Conservation (phyloP, 257 asterid genomes). For the Avicennia marina region DNA sequence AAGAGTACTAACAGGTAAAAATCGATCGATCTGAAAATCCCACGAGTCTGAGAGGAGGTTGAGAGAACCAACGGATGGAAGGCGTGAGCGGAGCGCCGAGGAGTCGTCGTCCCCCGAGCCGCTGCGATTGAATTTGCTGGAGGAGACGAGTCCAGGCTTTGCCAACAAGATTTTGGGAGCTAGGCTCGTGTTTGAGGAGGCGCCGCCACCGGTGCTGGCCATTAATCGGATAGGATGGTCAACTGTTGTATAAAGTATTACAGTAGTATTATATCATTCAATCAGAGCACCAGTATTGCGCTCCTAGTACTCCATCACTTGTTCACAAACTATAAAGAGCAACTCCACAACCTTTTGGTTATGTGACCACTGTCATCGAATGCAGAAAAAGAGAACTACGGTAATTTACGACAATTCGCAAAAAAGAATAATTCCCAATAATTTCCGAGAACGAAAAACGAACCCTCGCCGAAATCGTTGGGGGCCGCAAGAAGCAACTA, state of each 20-base stretch:
- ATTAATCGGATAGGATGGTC: constrained; percentile 20
- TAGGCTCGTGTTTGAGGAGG: constrained; percentile 32
- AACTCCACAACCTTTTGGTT: neutral
- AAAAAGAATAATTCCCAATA: no score
- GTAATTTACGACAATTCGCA: neutral
- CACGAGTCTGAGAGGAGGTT: constrained; percentile 83
- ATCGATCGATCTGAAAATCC: constrained; percentile 79
- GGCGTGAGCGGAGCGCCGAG: constrained; percentile 72
- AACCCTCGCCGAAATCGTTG: neutral
- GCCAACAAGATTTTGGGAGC: constrained; percentile 89
- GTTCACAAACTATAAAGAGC: neutral
- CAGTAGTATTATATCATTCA: neutral
- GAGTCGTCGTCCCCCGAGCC: constrained; percentile 70
- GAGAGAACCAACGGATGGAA: constrained; percentile 74
- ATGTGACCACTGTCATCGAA: neutral
- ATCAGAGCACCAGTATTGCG: neutral
- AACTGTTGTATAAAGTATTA: neutral
- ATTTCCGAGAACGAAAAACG: neutral
- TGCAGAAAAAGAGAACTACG: neutral
- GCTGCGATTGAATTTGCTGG: constrained; percentile 57
- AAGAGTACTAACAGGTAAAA: constrained; percentile 51
- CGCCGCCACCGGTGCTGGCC: constrained; percentile 38
- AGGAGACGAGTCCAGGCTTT: constrained; percentile 77
- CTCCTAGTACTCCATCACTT: no score
- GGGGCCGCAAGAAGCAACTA: neutral